These are phyloP conservation scores for Wickerhamiella australiensis DNA, from an alignment of 805 yeast genomes.

Conservation along the genomic window DNA sequence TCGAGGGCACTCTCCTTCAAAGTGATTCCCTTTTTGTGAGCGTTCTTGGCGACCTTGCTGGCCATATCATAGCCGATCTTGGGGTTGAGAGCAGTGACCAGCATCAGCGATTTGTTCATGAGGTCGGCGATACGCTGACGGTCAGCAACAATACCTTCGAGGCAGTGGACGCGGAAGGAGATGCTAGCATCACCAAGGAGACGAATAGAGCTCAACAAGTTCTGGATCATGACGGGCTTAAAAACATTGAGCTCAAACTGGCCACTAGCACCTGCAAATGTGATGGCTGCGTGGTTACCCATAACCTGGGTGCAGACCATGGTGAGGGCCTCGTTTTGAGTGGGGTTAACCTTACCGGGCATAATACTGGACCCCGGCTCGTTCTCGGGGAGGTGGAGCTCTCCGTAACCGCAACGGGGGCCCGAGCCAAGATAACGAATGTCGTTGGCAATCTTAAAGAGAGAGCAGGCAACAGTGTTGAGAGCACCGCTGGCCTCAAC, in stretches of 20 bases:
- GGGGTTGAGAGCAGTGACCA: slow-evolving; percentile 97
- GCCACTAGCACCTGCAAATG: slow-evolving; percentile 97
- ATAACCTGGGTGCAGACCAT: slow-evolving; percentile 97
- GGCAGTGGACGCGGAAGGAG: slow-evolving; percentile 91
- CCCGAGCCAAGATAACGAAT: slow-evolving; percentile 97
- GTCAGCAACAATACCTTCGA: slow-evolving; percentile 87
- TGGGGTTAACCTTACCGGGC: slow-evolving; percentile 99
- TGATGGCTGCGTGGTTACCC: slow-evolving; percentile 90
- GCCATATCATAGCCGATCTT: slow-evolving; percentile 97
- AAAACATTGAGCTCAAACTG: slow-evolving; percentile 97
- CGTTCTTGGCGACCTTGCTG: slow-evolving; percentile 95
- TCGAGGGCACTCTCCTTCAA: slow-evolving; percentile 90
- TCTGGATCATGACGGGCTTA: slow-evolving; percentile 91
- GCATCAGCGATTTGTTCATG: slow-evolving; percentile 90
- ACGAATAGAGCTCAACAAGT: slow-evolving; percentile 77
- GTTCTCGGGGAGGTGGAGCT: slow-evolving; percentile 87
- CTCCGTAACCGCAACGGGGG: slow-evolving; percentile 99
- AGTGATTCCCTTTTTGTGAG: slow-evolving; percentile 94
- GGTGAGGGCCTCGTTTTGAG: slow-evolving; percentile 97
- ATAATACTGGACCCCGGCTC: slow-evolving; percentile 98
- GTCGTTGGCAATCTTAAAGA: slow-evolving; percentile 95
- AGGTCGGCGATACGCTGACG: slow-evolving; percentile 73
- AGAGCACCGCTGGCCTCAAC: slow-evolving; percentile 97
- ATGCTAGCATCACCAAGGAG: slow-evolving; percentile 77
- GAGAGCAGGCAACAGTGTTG: slow-evolving; percentile 85